Percentiles rank a stretch among this genome's conserved stretches.
phyloP scores from a whole-genome alignment of 116 monocot species.

The Iris pallida region DNA sequence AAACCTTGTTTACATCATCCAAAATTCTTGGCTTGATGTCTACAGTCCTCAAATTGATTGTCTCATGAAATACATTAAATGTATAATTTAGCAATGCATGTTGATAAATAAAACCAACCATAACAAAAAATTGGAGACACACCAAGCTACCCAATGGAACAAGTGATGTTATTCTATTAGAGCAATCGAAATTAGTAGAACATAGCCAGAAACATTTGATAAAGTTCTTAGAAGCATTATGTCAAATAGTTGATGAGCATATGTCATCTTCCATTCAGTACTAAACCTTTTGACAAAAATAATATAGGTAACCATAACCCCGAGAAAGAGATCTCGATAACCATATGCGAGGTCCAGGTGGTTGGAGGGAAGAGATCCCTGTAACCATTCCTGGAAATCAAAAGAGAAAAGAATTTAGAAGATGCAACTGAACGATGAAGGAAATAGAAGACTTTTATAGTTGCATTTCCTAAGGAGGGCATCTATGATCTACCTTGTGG shows the following conservation, averaged over 20 bases:
- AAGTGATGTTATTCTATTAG: constrained; percentile 36
- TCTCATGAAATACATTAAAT: constrained; percentile 29
- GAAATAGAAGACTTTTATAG: no score
- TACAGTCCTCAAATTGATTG: constrained; percentile 43
- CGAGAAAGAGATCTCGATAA: no score
- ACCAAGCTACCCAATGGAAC: constrained; percentile 45
- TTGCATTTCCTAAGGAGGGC: no score
- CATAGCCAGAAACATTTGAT: constrained; percentile 43
- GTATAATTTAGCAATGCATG: background rate
- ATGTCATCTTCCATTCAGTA: background rate
- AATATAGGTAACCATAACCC: no score
- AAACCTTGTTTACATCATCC: constrained; percentile 64
- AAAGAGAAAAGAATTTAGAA: no score
- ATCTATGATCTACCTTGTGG: no score
- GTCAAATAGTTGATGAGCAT: constrained; percentile 32
- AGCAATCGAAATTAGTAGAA: constrained; percentile 27
- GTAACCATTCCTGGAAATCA: no score
- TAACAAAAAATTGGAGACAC: background rate
- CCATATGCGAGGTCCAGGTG: no score
- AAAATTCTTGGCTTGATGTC: constrained; percentile 76
- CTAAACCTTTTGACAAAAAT: no score
- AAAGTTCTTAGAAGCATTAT: constrained; percentile 11
- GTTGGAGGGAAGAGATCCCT: no score
- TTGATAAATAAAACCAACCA: background rate
- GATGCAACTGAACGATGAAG: no score